Conservation (phyloP, 2,329 filamentous ascomycete genomes). For the Penicillium fuscoglaucum region DNA sequence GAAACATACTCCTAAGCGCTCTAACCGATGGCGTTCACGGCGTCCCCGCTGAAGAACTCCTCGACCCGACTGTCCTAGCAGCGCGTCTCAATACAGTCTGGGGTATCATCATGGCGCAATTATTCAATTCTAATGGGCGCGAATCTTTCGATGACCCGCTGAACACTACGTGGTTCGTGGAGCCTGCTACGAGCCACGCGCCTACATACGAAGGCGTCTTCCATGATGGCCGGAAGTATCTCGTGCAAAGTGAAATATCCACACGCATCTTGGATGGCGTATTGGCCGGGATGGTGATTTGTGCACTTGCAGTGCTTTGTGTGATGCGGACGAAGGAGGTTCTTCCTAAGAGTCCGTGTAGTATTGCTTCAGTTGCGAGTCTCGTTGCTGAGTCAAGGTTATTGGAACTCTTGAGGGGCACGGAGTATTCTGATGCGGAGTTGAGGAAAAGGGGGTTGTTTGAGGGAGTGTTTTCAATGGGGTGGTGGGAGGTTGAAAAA, state of each 20-base stretch:
- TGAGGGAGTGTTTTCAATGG: neutral
- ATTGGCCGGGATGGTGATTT: conserved; percentile 21
- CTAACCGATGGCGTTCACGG: neutral
- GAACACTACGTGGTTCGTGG: neutral
- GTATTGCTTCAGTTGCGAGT: conserved; percentile 28
- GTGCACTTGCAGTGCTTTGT: conserved; percentile 13
- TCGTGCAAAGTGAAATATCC: conserved; percentile 24
- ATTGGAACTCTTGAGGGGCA: neutral
- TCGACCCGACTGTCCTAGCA: neutral
- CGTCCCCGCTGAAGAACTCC: neutral
- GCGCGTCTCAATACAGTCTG: neutral
- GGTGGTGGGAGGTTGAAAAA: neutral
- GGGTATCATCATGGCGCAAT: conserved; percentile 3
- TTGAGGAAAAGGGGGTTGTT: neutral
- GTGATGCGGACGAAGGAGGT: conserved; percentile 20
- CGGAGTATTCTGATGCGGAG: neutral
- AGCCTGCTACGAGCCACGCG: neutral
- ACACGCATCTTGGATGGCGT: conserved; percentile 24
- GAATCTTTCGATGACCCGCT: neutral
- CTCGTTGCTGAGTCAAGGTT: neutral
- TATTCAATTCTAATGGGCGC: neutral
- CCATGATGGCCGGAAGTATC: conserved; percentile 9
- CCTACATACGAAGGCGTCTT: neutral
- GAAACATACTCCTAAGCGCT: neutral
- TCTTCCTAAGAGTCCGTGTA: conserved; percentile 29